Conservation (phyloP, 768 basidiomycete genomes). For the Tephrocybe rancida region DNA sequence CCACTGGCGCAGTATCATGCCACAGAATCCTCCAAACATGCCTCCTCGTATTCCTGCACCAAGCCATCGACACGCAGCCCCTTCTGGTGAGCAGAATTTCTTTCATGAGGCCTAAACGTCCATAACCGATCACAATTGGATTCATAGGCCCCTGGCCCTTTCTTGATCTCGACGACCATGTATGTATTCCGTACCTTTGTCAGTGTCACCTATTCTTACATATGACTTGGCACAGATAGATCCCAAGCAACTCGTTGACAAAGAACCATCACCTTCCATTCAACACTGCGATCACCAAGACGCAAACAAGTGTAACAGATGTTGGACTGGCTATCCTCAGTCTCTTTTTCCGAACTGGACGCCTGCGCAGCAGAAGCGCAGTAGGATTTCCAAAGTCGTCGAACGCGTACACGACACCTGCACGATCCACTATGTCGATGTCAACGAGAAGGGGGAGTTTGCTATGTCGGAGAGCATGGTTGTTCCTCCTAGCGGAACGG, state of each 20-base stretch:
- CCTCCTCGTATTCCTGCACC: constrained; percentile 31
- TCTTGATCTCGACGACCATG: constrained; percentile 33
- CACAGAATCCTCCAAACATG: constrained; percentile 10
- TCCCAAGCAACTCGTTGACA: constrained; percentile 24
- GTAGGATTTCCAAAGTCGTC: constrained; percentile 35
- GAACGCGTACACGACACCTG: constrained; percentile 23
- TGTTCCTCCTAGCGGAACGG: constrained; percentile 22
- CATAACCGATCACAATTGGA: background rate
- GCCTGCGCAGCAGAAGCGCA: constrained; percentile 40
- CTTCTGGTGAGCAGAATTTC: constrained; percentile 35
- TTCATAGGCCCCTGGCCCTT: constrained; percentile 39
- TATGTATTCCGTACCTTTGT: constrained; percentile 6
- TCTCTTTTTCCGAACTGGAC: constrained; percentile 62
- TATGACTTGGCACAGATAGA: constrained; percentile 27
- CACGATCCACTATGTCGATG: constrained; percentile 40
- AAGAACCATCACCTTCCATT: constrained; percentile 4
- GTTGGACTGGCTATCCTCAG: constrained; percentile 49
- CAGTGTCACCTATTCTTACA: background rate
- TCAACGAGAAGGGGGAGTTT: constrained; percentile 38
- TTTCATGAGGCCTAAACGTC: background rate
- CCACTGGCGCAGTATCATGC: constrained; percentile 12
- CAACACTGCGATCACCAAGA: constrained; percentile 26
- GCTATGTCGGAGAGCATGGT: constrained; percentile 17
- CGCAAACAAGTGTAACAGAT: constrained; percentile 21
- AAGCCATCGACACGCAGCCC: constrained; percentile 41